These are phyloP conservation scores for Pleurotus tuber-regium DNA, from an alignment of 768 basidiomycete genomes.

Conservation along the genomic window DNA sequence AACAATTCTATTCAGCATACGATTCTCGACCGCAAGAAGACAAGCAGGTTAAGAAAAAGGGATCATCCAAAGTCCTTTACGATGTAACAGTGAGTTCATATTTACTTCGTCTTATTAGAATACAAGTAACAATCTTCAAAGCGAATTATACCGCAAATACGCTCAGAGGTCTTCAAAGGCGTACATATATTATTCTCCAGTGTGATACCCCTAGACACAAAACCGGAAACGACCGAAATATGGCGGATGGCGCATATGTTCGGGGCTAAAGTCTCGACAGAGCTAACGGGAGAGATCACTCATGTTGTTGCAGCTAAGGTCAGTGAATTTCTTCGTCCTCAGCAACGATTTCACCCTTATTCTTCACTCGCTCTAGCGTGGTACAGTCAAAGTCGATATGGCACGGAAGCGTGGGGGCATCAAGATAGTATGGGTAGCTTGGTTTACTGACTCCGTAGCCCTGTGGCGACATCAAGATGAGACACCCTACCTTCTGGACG, in stretches of 20 bases:
- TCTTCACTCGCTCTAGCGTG: slow-evolving; percentile 47
- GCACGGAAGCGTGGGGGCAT: slow-evolving; percentile 75
- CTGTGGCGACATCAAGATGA: slow-evolving; percentile 86
- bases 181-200: slow-evolving; percentile 90
- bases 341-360: background rate
- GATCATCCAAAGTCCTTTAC: slow-evolving; percentile 34
- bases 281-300: slow-evolving; percentile 65
- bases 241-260: slow-evolving; percentile 88
- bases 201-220: slow-evolving; percentile 87
- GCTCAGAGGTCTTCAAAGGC: slow-evolving; percentile 72
- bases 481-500: slow-evolving; percentile 69
- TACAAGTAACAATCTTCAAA: too few relatives aligned
- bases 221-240: slow-evolving; percentile 76
- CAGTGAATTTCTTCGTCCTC: slow-evolving; percentile 11
- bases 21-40: slow-evolving; percentile 38
- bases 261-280: slow-evolving; percentile 77
- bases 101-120: too few relatives aligned
- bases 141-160: slow-evolving; percentile 84
- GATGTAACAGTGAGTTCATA: slow-evolving; percentile 77
- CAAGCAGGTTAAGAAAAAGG: slow-evolving; percentile 23
- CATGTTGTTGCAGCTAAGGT: slow-evolving; percentile 94
- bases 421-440: slow-evolving; percentile 83
- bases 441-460: slow-evolving; percentile 90
- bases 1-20: slow-evolving; percentile 69
- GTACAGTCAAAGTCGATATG: slow-evolving; percentile 88